phyloP scores from a whole-genome alignment of 148 eudicot genomes.

The Arbutus unedo region DNA sequence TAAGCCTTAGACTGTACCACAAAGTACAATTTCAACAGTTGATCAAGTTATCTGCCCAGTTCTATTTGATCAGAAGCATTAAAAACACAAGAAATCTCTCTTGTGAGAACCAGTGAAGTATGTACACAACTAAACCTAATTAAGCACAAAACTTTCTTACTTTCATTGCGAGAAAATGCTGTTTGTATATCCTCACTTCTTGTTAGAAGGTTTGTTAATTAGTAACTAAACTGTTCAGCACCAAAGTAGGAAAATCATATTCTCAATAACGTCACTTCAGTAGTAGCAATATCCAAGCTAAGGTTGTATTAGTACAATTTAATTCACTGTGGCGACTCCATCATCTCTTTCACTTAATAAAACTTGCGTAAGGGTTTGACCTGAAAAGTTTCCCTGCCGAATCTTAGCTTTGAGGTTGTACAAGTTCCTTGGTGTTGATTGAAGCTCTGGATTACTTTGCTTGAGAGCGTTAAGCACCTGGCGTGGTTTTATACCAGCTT shows the following conservation, averaged over 20 bases:
- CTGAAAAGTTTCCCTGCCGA: conserved; percentile 41
- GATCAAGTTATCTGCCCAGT: not conserved
- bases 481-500: conserved; percentile 47
- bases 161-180: conserved; percentile 8
- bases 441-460: conserved; percentile 44
- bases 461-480: conserved; percentile 44
- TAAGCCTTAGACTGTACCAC: not conserved
- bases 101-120: too few species aligned
- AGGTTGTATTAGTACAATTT: not conserved
- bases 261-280: not conserved
- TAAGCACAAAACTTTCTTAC: not conserved
- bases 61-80: not conserved
- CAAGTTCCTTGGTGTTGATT: conserved; percentile 44
- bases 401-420: conserved; percentile 48
- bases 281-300: not conserved
- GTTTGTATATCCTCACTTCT: not conserved
- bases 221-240: not conserved
- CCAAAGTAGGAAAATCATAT: not conserved
- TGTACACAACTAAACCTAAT: not conserved
- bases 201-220: not conserved
- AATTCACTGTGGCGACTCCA: not conserved
- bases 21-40: not conserved
- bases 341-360: not conserved
- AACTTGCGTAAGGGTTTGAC: conserved; percentile 15
- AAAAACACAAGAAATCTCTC: not conserved